phyloP scores from a whole-genome alignment of 805 yeast genomes.

The Scheffersomyces spartinae region DNA sequence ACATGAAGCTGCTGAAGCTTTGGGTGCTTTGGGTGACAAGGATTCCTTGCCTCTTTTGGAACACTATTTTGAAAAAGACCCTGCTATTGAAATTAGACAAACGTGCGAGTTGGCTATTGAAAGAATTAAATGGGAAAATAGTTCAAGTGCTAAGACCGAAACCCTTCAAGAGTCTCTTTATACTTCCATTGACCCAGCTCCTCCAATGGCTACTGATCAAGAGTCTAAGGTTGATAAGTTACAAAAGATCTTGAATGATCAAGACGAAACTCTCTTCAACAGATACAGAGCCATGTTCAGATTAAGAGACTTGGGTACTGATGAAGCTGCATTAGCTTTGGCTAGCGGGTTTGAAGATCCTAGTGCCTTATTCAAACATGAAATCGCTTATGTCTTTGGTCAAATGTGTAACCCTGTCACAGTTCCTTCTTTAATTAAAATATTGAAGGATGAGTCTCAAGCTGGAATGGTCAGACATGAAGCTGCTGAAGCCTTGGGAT shows the following conservation, averaged over 20 bases:
- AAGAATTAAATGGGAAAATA: conserved; percentile 86
- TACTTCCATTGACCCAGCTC: conserved; percentile 94
- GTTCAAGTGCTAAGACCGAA: conserved; percentile 56
- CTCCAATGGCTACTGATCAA: conserved; percentile 66
- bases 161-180: conserved; percentile 64
- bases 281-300: conserved; percentile 98
- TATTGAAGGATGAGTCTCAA: conserved; percentile 64
- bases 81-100: conserved; percentile 80
- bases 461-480: conserved; percentile 99
- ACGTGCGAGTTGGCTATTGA: conserved; percentile 96
- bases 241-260: conserved; percentile 61
- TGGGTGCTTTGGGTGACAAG: conserved; percentile 87
- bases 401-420: conserved; percentile 90
- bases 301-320: conserved; percentile 86
- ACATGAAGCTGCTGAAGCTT: conserved; percentile 98
- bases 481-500: conserved; percentile 97
- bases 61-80: conserved; percentile 59
- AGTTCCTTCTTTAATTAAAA: conserved; percentile 77
- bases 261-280: conserved; percentile 69
- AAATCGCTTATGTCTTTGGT: conserved; percentile 96
- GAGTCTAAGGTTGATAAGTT: conserved; percentile 53
- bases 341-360: conserved; percentile 85
- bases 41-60: conserved; percentile 58
- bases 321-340: conserved; percentile 85
- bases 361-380: conserved; percentile 92